Evolutionary conservation across 1,284 basidiomycete species (phyloP), one percentile per base, ranked within the genome.

Genomic region (Cryptococcus jaspeensis): DNA sequence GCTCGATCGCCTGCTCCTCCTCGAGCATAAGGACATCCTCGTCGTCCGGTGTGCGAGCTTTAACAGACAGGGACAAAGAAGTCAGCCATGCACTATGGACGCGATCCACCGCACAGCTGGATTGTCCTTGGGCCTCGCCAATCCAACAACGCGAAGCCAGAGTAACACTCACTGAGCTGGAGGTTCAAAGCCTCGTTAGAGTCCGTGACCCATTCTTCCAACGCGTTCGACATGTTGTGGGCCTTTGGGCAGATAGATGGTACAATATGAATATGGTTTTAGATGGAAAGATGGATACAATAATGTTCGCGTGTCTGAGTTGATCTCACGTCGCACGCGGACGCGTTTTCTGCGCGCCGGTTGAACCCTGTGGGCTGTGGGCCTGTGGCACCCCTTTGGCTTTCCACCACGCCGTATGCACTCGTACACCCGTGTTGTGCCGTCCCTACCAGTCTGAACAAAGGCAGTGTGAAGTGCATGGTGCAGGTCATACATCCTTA

Each of bases 131-230:
- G n/a, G 5, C 4, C n/a, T 5, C 9, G 5, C 4, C 28, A 35
- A 12, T 6, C 11, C 11, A 41, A 22, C 22, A n/a, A 12, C 18
- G 20, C 23, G 18, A 46, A 23, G 9, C 16, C 15, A 18, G 45
- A 28, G 15, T 25, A n/a, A 11, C 36, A 66, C 80, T 61, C 58
- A 91, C 90, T 86, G 44, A 92, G 78, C 48, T 86, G 87, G 35
- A 93, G 79, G 7, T 78, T 79, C 15, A 92, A 77, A 0, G 87
- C 87, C 61, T 89, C 84, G 69, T 88, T 94, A n/a, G 91, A 85
- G 78, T 89, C 72, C 9, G 67, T 59, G 20, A 78, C 59, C 76
- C 77, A 80, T 48, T 70, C 72, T 35, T 64, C 63, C 50, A 73
- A 61, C 32, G 61, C 63, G 37, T 69, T 62, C 7, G 64, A 44